Base-by-base conservation (phyloP, 2,329 filamentous ascomycete species). In the Eutypella sp. region DNA sequence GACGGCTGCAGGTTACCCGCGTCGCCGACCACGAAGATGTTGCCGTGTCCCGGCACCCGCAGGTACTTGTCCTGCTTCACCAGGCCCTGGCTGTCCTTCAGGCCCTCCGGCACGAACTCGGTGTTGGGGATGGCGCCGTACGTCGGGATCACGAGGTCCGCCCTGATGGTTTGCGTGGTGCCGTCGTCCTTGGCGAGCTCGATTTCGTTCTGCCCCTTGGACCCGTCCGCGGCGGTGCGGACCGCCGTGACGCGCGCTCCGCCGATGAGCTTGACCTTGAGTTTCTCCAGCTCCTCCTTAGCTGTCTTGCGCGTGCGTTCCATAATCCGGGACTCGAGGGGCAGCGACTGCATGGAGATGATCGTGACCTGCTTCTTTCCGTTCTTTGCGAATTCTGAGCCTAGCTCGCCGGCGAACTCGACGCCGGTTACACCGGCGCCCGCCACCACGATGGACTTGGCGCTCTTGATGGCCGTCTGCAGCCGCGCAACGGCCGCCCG, bases 371-470 rank as follows among this genome's bases (percentile, higher is more conserved):
- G 61, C 63, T 79, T 79, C 18, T 55, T 59, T 24, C 69, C 66
- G 16, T 60, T 56, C 40, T 64, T 60, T 3, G 66, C 67, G 53
- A 73, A 79, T 53, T 69, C 67, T 16, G 66, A 67, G 8, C 68
- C 76, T 22, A 80, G 68, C 61, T 80, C 76, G 33, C 71, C 76
- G 4, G 69, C 70, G 8, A 73, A 63, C 59, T 80, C 76, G 25
- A 72, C 59, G 19, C 76, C 76, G 0, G 75, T 79, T 18, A 66
- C 40, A 19, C 76, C 76, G 29, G 70, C 76, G 31, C 77, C 76
- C 15, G 67, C 74, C 3, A 80, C 64, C 42, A 79, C 72, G 47
- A 80, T 71, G 22, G 67, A 70, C 47, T 67, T 62, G 13, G 76
- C 75, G 9, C 57, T 51, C 11, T 61, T 55, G 50, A 81, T 67